phyloP scores from a whole-genome alignment of 208 protist genomes.

The Wallacemonas sp. region DNA sequence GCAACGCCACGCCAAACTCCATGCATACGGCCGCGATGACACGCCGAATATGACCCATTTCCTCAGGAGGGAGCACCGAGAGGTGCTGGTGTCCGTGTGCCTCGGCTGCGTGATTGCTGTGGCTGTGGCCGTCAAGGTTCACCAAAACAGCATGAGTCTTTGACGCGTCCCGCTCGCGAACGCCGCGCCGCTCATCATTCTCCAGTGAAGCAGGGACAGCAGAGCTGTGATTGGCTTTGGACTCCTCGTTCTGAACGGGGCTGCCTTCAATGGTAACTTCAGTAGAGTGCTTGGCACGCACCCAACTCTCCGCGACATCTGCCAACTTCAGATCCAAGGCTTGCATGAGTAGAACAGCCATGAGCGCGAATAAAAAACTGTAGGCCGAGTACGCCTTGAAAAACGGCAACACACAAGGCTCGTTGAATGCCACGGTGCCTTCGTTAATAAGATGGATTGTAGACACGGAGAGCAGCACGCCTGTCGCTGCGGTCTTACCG shows the following conservation, averaged over 20 bases:
- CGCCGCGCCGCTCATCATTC: no score
- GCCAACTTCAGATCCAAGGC: conserved; percentile 24
- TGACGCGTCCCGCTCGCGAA: no score
- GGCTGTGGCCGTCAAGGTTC: neutral
- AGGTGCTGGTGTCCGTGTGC: neutral
- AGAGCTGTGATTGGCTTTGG: neutral
- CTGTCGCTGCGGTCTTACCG: conserved; percentile 54
- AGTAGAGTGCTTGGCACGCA: neutral
- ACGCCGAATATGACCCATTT: conserved; percentile 15
- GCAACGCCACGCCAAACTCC: conserved; percentile 59
- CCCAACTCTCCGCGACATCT: conserved; percentile 11
- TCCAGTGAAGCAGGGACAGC: no score
- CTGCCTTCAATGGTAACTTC: no score
- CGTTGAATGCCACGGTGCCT: conserved; percentile 29
- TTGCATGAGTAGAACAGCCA: conserved; percentile 36
- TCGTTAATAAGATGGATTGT: conserved; percentile 56
- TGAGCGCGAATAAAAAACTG: conserved; percentile 37
- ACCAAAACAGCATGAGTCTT: no score
- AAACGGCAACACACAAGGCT: conserved; percentile 16
- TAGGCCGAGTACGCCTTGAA: conserved; percentile 19
- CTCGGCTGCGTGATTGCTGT: conserved; percentile 1
- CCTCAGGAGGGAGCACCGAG: conserved; percentile 17
- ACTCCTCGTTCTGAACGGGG: neutral
- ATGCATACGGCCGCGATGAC: conserved; percentile 43
- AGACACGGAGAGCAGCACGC: conserved; percentile 58